A percentile compares a stretch with the other conserved stretches of the same genome.
Conservation (phyloP, 2,329 filamentous ascomycete genomes). For the Ascochyta rabiei region DNA sequence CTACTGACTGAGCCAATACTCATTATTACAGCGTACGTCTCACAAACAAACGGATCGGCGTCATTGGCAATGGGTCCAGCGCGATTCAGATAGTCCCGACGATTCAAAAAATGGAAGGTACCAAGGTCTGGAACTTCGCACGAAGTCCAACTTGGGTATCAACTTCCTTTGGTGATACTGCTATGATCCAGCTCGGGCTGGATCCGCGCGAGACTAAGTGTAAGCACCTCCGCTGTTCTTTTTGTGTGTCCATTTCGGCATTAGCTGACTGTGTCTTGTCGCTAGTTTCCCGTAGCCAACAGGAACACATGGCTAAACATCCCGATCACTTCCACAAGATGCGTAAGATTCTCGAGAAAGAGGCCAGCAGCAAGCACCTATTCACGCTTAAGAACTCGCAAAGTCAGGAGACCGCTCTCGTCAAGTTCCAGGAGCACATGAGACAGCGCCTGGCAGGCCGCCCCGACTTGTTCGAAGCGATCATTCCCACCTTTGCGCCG, state of each 20-base stretch:
- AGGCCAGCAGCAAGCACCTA: background rate
- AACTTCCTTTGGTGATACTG: conserved; percentile 35
- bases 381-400: background rate
- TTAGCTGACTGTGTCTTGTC: background rate
- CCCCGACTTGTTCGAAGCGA: conserved; percentile 50
- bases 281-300: background rate
- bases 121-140: conserved; percentile 40
- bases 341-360: conserved; percentile 11
- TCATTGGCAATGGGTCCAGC: conserved; percentile 45
- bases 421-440: conserved; percentile 39
- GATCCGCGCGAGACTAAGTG: background rate
- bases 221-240: background rate
- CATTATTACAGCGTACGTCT: conserved; percentile 36
- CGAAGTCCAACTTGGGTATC: conserved; percentile 47
- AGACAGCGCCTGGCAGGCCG: conserved; percentile 43
- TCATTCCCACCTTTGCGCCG: conserved; percentile 52
- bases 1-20: conserved; percentile 4
- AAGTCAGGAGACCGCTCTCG: background rate
- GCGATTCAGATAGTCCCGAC: conserved; percentile 51
- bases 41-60: conserved; percentile 41
- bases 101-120: conserved; percentile 44
- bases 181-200: background rate
- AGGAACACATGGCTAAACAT: conserved; percentile 14
- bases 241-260: background rate
- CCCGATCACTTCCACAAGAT: conserved; percentile 42